These are phyloP conservation scores for Suillus variegatus DNA, from an alignment of 768 basidiomycete genomes.

Conservation along the genomic window DNA sequence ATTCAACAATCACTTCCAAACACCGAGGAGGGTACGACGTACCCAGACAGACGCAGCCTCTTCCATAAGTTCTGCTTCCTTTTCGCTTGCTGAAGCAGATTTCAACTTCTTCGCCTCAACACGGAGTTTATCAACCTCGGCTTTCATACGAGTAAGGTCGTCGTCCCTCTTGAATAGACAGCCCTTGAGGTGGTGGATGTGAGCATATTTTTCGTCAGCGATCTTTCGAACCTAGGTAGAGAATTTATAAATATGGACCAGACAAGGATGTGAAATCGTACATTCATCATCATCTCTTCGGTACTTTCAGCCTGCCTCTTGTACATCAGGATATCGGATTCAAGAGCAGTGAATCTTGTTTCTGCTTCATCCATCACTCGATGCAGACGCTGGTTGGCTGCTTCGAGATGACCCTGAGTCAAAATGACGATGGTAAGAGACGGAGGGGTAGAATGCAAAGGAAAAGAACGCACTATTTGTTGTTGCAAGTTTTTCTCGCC, in stretches of 20 bases:
- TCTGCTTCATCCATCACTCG: constrained; percentile 30
- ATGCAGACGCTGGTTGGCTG: constrained; percentile 39
- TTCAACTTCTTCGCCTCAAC: constrained; percentile 46
- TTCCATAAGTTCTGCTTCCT: constrained; percentile 40
- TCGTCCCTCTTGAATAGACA: constrained; percentile 42
- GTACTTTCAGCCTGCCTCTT: constrained; percentile 41
- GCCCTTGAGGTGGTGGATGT: constrained; percentile 24
- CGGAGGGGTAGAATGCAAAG: neutral
- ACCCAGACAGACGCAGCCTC: constrained; percentile 66
- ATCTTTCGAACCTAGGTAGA: constrained; percentile 28
- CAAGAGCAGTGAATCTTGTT: constrained; percentile 29
- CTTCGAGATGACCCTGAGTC: constrained; percentile 43
- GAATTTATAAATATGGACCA: constrained; percentile 5
- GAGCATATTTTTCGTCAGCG: constrained; percentile 33
- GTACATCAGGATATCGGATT: constrained; percentile 35
- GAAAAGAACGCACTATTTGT: constrained; percentile 55
- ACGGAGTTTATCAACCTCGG: constrained; percentile 52
- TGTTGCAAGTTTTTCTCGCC: constrained; percentile 57
- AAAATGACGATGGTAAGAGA: neutral
- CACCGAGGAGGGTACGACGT: constrained; percentile 15
- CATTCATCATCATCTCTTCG: constrained; percentile 43
- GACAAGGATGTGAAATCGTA: neutral
- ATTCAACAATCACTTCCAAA: neutral
- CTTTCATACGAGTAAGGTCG: constrained; percentile 45
- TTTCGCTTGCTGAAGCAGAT: constrained; percentile 30